Percentiles rank a stretch among this genome's conserved stretches.
Conservation (phyloP, 78 protist genomes). For the Parvularia atlantis region DNA sequence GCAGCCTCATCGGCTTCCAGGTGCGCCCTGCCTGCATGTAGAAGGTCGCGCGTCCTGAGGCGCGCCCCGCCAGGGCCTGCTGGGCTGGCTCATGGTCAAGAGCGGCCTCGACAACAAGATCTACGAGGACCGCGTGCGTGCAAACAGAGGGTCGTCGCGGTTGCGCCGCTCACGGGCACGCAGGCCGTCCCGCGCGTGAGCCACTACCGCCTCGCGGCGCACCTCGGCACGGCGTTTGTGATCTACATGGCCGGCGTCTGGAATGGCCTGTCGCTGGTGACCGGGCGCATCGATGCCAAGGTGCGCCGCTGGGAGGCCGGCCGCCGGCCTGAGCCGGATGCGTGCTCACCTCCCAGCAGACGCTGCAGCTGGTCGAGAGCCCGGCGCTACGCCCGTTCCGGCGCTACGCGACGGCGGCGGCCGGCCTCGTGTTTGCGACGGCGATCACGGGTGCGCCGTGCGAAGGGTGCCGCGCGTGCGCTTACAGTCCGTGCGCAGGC, state of each 20-base stretch:
- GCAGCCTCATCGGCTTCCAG: conserved; percentile 3
- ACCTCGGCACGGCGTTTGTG: conserved; percentile 67
- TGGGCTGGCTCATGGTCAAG: conserved; percentile 93
- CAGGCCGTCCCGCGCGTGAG: conserved; percentile 49
- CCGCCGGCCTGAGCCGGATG: too few species aligned
- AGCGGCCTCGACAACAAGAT: conserved; percentile 59
- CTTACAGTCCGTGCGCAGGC: too few species aligned
- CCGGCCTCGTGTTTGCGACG: conserved; percentile 36
- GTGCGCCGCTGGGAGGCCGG: too few species aligned
- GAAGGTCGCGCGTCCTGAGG: neutral
- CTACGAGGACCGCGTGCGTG: too few species aligned
- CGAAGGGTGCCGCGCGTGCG: too few species aligned
- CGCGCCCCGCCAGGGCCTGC: conserved; percentile 49
- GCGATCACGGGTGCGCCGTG: conserved; percentile 43
- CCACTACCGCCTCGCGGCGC: conserved; percentile 81
- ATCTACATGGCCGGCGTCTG: conserved; percentile 42
- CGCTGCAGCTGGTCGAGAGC: neutral
- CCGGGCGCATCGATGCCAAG: too few species aligned
- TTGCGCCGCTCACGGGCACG: too few species aligned
- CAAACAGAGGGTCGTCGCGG: too few species aligned
- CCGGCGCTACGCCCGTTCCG: neutral
- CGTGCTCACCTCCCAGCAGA: too few species aligned
- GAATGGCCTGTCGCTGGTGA: conserved; percentile 15
- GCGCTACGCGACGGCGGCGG: neutral
- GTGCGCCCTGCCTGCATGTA: neutral